Conservation (phyloP, 75 land plant species). For the Cunninghamia lanceolata region DNA sequence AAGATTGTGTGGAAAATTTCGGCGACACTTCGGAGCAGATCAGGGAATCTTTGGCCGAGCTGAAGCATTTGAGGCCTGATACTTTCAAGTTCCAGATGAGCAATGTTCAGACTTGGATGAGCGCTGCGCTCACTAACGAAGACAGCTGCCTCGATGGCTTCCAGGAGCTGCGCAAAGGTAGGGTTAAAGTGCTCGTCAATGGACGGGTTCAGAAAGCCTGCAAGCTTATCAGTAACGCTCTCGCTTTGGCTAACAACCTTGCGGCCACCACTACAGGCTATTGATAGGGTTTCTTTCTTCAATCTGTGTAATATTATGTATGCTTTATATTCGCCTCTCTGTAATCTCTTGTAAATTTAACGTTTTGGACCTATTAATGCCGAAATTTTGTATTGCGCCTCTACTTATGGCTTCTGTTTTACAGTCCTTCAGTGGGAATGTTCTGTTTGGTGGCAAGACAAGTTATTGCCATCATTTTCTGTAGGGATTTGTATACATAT, state of each 20-base stretch:
- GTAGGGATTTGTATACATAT: too few relatives aligned
- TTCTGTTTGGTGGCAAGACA: too few relatives aligned
- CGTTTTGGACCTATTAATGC: not conserved
- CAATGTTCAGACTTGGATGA: constrained; percentile 40
- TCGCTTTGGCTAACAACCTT: constrained; percentile 11
- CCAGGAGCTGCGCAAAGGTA: not conserved
- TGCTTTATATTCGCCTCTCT: not conserved
- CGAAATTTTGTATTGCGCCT: too few relatives aligned
- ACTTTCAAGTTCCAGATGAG: constrained; percentile 20
- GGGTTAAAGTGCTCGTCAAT: constrained; percentile 2
- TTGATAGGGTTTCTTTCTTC: not conserved
- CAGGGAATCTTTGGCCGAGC: constrained; percentile 13
- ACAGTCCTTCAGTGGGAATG: too few relatives aligned
- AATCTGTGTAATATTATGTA: not conserved
- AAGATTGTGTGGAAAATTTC: constrained; percentile 27
- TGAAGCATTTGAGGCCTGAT: constrained; percentile 6
- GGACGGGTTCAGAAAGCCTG: not conserved
- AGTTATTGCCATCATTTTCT: too few relatives aligned
- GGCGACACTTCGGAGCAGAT: constrained; percentile 26
- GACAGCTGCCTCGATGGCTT: constrained; percentile 40
- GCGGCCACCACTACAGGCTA: not conserved
- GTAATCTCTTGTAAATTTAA: not conserved
- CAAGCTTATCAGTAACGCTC: constrained; percentile 12
- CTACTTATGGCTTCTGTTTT: too few relatives aligned
- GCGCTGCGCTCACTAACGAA: constrained; percentile 41